Conservation (phyloP, 176 grass and related monocot species). For the Aegilops speltoides region DNA sequence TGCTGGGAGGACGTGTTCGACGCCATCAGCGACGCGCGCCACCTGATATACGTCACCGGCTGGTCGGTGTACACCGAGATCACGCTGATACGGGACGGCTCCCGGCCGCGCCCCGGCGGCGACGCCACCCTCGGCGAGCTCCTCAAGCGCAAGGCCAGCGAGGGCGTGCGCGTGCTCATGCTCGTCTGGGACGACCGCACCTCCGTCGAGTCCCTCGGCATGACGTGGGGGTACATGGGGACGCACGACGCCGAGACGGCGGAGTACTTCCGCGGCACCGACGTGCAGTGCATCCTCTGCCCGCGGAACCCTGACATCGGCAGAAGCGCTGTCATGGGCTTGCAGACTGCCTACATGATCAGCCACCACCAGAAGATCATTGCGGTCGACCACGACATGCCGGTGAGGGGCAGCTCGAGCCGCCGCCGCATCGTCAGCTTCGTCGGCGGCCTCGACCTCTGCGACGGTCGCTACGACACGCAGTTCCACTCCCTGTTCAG, state of each 20-base stretch:
- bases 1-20: constrained; percentile 97
- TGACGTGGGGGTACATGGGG: constrained; percentile 67
- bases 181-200: constrained; percentile 94
- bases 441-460: constrained; percentile 84
- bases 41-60: constrained; percentile 77
- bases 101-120: constrained; percentile 48
- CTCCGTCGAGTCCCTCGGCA: constrained; percentile 57
- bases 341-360: constrained; percentile 70
- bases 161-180: constrained; percentile 78
- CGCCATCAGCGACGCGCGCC: constrained; percentile 69
- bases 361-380: constrained; percentile 94
- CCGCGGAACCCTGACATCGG: constrained; percentile 77
- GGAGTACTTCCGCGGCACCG: constrained; percentile 55
- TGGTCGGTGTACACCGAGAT: constrained; percentile 95
- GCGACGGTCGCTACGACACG: constrained; percentile 86
- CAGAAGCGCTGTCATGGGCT: constrained; percentile 55
- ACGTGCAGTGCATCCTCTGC: constrained; percentile 76
- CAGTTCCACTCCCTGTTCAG: constrained; percentile 88
- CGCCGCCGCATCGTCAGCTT: constrained; percentile 80
- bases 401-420: constrained; percentile 35
- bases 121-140: constrained; percentile 77
- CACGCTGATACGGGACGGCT: constrained; percentile 55
- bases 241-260: constrained; percentile 81
- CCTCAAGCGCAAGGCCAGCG: constrained; percentile 84
- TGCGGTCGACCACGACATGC: constrained; percentile 89